Base-by-base conservation (phyloP, 257 asterid species). In the Solanum chilense region DNA sequence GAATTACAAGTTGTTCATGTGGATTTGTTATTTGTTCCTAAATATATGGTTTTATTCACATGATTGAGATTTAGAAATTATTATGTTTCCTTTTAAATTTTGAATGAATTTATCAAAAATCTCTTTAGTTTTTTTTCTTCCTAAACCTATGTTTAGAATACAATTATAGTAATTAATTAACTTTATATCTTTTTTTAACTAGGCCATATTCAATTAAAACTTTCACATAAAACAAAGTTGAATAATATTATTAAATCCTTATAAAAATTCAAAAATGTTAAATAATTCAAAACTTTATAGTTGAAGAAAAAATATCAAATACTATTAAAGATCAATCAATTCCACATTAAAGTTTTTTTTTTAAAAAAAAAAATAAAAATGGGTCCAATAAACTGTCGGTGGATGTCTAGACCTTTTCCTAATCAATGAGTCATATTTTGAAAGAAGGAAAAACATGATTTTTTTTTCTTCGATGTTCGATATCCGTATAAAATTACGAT, bases 381-480 rank as follows among this genome's bases (percentile, higher is more conserved):
- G 60, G 44, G 64, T 29, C 88, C 90, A 84, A 70, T 78, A 69
- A 33, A 83, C 85, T 69, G 86, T 88, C 86, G 88, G 92, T 86
- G 71, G 88, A 80, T 66, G 39, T 62, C 76, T 74, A 33, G 78
- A 21, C 86, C 42, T 47, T 80, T 33, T 85, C 83, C 33, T 12
- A 45, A 42, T n/a, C n/a, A 49, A 15, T 37, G 73, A 25, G 21
- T n/a, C 70, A 23, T 21, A 15, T 23, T 75, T 29, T 35, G 25
- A 78, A 47, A 47, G 14, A 52, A 52, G 3, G 18, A 45, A 78
- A 27, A 6, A 7, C 4, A 27, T 1, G 6, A 45, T 4, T 16
- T 15, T 2, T 5, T 15, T 49, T 15, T 0, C 6, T 2, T 11
- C 16, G 2, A 62, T 11, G 3, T 62, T 12, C 1, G 12, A 5